Base-by-base conservation (phyloP, 2,329 filamentous ascomycete species). In the Rhynchosporium secalis region DNA sequence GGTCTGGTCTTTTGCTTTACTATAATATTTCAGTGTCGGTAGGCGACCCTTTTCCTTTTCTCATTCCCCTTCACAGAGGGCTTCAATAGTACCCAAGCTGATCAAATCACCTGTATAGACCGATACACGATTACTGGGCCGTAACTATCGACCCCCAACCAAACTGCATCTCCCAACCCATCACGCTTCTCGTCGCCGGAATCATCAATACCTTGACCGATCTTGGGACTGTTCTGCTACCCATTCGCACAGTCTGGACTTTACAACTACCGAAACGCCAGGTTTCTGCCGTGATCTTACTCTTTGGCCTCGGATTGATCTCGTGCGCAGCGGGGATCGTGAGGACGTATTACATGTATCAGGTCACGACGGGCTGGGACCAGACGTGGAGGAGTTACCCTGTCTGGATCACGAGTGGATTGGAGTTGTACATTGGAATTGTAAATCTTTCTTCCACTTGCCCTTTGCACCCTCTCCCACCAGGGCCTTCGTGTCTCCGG, bases 181-280 rank as follows among this genome's bases (percentile, higher is more conserved):
- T 75, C 0, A 81, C 84, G 56, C 77, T 85, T 33, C 77, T 83
- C 36, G 78, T 78, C 41, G 78, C 85, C 41, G 83, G 84, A 1
- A 80, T 83, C 33, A 78, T 86, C 65, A 87, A 87, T 72, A 86
- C 86, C 52, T 69, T 81, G 48, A 86, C 83, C 6, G 84, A 88
- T 71, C 78, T 87, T 48, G 70, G 81, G 10, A 78, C 82, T n/a
- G 81, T 82, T 41, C 69, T 80, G 0, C 73, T 86, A 3, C 83
- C 82, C 1, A 78, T 84, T 51, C 76, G 76, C 28, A 79, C 78
- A 3, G 75, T 83, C 8, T 73, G 78, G 66, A 72, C 74, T 15
- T 71, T 82, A 1, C 76, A 80, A 56, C 73, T 85, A 43, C 79
- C 81, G 1, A 65, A 68, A 10, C 78, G 76, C 49, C 81, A 85